Percentiles rank a stretch among this genome's conserved stretches.
These are phyloP conservation scores for Calonectria multiphialidica DNA, from an alignment of 2,329 filamentous ascomycete genomes.

Conservation along the genomic window DNA sequence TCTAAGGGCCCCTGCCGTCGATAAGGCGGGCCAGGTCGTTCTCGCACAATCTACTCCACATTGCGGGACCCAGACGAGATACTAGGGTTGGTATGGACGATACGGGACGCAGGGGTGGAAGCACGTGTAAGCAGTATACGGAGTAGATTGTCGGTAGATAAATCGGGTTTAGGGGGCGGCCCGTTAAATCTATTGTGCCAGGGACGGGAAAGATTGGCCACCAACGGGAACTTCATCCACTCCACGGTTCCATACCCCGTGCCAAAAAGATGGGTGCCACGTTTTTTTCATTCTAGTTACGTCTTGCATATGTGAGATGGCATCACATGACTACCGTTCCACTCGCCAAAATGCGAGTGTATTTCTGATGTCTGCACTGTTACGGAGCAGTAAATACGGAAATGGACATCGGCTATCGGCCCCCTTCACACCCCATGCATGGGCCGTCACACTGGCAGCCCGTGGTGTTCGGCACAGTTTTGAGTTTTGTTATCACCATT, in stretches of 20 bases:
- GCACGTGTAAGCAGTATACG: not conserved
- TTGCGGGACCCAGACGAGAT: not conserved
- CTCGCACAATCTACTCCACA: not conserved
- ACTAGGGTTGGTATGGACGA: not conserved
- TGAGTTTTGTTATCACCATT: not conserved
- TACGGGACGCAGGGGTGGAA: not conserved
- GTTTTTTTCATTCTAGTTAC: not conserved
- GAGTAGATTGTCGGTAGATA: not conserved
- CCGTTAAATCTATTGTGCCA: not conserved
- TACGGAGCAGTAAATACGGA: not conserved
- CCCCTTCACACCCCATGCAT: not conserved
- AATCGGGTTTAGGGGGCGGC: not conserved
- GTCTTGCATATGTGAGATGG: not conserved
- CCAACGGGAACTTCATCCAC: not conserved
- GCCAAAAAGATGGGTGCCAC: not conserved
- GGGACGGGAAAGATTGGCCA: not conserved
- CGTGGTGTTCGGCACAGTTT: not conserved
- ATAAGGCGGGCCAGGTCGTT: not conserved
- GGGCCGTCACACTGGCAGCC: not conserved
- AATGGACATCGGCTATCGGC: slow-evolving; percentile 1
- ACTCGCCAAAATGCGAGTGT: not conserved
- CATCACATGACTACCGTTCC: not conserved
- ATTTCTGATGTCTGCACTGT: not conserved
- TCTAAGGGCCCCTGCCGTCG: not conserved
- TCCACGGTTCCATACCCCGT: not conserved